Percentiles rank a stretch among this genome's conserved stretches.
Conservation (phyloP, 768 basidiomycete genomes). For the Serendipita sp. region DNA sequence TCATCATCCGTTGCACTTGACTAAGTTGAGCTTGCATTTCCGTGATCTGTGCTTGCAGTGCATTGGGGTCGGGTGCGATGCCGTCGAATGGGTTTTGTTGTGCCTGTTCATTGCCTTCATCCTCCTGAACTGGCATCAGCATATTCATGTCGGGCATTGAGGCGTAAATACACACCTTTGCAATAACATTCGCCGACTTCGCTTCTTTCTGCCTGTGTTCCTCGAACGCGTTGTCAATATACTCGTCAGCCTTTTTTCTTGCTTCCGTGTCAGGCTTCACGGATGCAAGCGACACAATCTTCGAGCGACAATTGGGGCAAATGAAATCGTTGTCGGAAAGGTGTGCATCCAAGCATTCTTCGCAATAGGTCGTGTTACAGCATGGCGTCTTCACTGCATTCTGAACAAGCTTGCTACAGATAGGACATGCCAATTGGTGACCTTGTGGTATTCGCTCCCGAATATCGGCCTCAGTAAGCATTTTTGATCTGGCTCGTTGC, state of each 20-base stretch:
- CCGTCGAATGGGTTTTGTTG: neutral
- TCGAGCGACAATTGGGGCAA: slow-evolving; percentile 80
- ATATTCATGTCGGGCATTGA: neutral
- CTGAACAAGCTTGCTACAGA: slow-evolving; percentile 85
- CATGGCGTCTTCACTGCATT: slow-evolving; percentile 94
- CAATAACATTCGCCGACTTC: slow-evolving; percentile 15
- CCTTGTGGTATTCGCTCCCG: slow-evolving; percentile 62
- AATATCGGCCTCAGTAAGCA: slow-evolving; percentile 73
- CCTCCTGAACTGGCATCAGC: neutral
- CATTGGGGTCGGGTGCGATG: slow-evolving; percentile 7
- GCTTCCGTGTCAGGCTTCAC: slow-evolving; percentile 80
- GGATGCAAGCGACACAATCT: slow-evolving; percentile 54
- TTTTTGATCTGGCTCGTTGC: slow-evolving; percentile 63
- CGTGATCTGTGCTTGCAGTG: slow-evolving; percentile 28
- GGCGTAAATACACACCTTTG: slow-evolving; percentile 10
- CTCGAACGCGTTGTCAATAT: slow-evolving; percentile 69
- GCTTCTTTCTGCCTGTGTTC: slow-evolving; percentile 49
- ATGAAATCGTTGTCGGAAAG: slow-evolving; percentile 89
- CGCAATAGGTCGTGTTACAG: slow-evolving; percentile 81
- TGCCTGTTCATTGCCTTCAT: neutral
- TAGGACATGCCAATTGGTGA: slow-evolving; percentile 71
- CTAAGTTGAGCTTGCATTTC: slow-evolving; percentile 69
- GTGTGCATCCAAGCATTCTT: slow-evolving; percentile 92
- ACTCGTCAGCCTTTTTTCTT: slow-evolving; percentile 59
- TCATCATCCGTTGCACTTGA: slow-evolving; percentile 48